Evolutionary conservation across 768 basidiomycete genomes (phyloP), one percentile per base, ranked within the genome.

Genomic region (Tylopilus vinaceipallidus): DNA sequence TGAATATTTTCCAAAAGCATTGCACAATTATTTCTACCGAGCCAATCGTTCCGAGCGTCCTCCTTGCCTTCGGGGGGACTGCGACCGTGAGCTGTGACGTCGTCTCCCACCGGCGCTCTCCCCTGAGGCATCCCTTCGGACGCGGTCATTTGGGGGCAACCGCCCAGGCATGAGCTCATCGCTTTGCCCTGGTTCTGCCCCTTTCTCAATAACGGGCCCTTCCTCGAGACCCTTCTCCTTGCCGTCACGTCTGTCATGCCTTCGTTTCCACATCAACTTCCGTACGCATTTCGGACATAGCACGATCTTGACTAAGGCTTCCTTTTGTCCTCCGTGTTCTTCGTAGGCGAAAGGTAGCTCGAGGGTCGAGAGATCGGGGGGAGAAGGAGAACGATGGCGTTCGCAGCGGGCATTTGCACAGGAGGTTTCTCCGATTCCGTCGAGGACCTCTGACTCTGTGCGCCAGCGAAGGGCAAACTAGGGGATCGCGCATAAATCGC

Each of bases 401-500:
- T 75, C 69, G 62, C 95, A 98, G 20, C 94, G 88, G 19, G 91
- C 82, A 55, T 95, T 95, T 1, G 81, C 95, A 61, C 95, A 98
- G 0, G 91, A 89, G 4, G 81, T 79, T 66, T 97, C 91, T 3
- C 94, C 95, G 3, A 83, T 80, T 20, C 89, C 90, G 0, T 82
- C 79, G 3, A 98, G 72, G 13, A 98, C 94, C 69, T 98, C 95
- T 2, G 77, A 73, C 62, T 97, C 94, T 0, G 94, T 94, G 29
- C 95, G 77, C 95, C 95, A 98, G 13, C 95, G 85, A 5, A 98
- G 77, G 0, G 93, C 83, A 63, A 98, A 87, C 86, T 94, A 53
- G 20, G 53, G 16, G 8, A 37, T 19, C 3, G 35, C 8, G 35
- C 47, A 23, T 52, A 42, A 14, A 13, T 3, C 13, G 13, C 8